phyloP scores from a whole-genome alignment of 2,329 filamentous ascomycete species.

The Ceratocystis albifundus region DNA sequence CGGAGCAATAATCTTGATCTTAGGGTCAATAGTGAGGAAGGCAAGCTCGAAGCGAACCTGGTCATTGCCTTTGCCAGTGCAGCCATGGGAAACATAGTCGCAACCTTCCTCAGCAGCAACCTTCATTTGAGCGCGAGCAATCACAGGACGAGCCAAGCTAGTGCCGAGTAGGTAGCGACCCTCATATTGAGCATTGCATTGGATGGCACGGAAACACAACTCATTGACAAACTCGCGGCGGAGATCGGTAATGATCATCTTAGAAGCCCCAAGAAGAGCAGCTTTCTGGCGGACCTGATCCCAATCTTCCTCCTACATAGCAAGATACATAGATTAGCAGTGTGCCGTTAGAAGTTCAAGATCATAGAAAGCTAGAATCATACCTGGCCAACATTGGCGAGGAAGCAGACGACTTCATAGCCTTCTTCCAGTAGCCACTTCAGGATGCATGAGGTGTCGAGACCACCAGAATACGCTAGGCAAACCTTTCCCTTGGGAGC shows the following conservation, averaged over 20 bases:
- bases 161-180: conserved; percentile 39
- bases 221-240: conserved; percentile 62
- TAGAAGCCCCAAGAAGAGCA: conserved; percentile 28
- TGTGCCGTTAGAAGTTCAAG: not conserved
- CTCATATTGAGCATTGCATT: conserved; percentile 54
- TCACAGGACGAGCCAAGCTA: conserved; percentile 51
- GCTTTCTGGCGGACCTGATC: conserved; percentile 35
- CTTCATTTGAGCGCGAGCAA: conserved; percentile 50
- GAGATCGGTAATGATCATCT: conserved; percentile 47
- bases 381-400: conserved; percentile 58
- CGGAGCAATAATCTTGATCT: conserved; percentile 62
- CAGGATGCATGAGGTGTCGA: conserved; percentile 36
- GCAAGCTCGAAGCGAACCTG: conserved; percentile 34
- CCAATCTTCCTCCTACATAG: conserved; percentile 24
- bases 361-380: not conserved
- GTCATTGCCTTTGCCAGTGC: conserved; percentile 47
- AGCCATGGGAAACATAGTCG: conserved; percentile 30
- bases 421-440: conserved; percentile 31
- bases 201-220: conserved; percentile 63
- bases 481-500: conserved; percentile 23
- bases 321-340: not conserved
- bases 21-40: conserved; percentile 42
- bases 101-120: conserved; percentile 31
- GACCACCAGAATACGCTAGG: conserved; percentile 27
- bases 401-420: conserved; percentile 30